These are phyloP conservation scores for Candida argentea DNA, from an alignment of 805 yeast genomes.

Conservation along the genomic window DNA sequence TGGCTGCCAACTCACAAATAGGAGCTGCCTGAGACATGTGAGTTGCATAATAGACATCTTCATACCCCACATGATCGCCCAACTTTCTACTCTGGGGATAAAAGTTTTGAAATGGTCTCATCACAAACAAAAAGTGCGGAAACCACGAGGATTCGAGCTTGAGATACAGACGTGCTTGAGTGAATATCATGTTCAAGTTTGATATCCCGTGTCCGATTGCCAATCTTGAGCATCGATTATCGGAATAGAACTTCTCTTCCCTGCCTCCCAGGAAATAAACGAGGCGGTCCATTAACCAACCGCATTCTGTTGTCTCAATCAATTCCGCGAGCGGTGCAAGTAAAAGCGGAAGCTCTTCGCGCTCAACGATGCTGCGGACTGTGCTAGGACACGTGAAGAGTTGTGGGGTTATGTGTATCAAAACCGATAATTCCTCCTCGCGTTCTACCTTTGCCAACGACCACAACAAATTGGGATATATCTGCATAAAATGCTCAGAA, in stretches of 20 bases:
- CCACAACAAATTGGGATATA: conserved; percentile 42
- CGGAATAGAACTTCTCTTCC: too few species aligned
- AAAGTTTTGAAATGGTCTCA: conserved; percentile 48
- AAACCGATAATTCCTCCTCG: conserved; percentile 34
- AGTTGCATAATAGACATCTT: conserved; percentile 38
- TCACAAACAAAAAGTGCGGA: conserved; percentile 33
- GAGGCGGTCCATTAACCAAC: too few species aligned
- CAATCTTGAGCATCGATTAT: too few species aligned
- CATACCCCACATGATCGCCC: conserved; percentile 62
- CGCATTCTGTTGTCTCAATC: too few species aligned
- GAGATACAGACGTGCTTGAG: too few species aligned
- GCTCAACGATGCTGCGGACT: conserved; percentile 29
- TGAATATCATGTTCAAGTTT: too few species aligned
- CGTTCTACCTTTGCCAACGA: conserved; percentile 40
- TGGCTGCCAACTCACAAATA: conserved; percentile 17
- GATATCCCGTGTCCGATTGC: too few species aligned
- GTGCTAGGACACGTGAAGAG: conserved; percentile 35
- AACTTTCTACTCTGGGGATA: conserved; percentile 46
- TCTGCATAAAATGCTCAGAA: conserved; percentile 42
- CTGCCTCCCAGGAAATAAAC: too few species aligned
- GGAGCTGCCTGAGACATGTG: conserved; percentile 41
- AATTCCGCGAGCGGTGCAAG: conserved; percentile 41
- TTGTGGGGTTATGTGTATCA: conserved; percentile 26
- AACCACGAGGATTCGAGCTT: too few species aligned
- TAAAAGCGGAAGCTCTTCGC: conserved; percentile 31